Base-by-base conservation (phyloP, 352 stramenopile genomes). In the Aphanomyces cochlioides region DNA sequence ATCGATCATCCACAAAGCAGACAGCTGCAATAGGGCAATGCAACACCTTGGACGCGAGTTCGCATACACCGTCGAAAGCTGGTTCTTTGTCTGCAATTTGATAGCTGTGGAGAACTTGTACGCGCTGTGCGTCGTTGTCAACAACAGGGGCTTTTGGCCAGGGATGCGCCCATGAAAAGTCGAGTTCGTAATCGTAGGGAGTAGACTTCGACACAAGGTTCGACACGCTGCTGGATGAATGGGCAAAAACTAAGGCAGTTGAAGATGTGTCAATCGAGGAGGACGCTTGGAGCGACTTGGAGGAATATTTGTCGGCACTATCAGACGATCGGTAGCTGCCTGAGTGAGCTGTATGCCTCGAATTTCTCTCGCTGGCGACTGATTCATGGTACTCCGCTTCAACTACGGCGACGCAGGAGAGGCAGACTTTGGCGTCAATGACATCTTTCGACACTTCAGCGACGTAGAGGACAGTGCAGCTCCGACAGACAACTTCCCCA, bases 41-140 rank as follows among this genome's bases (percentile, higher is more conserved):
- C 85, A 95, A 92, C 13, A 86, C 92, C 82, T 95, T 93, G 69
- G 84, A 82, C 4, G 84, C 84, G 47, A 95, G 83, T 63, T 93
- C 87, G 69, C 87, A 95, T 56, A 93, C 92, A 83, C 90, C 92
- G 74, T 93, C 92, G 73, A 93, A 95, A 83, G 3, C 83, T 90
- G 5, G 76, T 77, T 4, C 84, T 82, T 10, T 91, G 77, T 91
- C 82, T 15, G 78, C 83, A 58, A 93, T 90, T 71, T 93, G 90
- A 73, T 93, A 82, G 15, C 91, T 83, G 3, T 81, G 84, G 21
- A 95, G 58, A 8, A 89, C 85, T 1, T 67, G 74, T 21, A 95
- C 73, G 7, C 87, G 87, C 59, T 95, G 85, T 45, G 90, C 84
- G 73, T 95, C 87, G 60, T 93, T 78, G 4, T 90, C 81, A 4